These are phyloP conservation scores for Aspergillus amoenus DNA, from an alignment of 2,329 filamentous ascomycete genomes.

Conservation along the genomic window DNA sequence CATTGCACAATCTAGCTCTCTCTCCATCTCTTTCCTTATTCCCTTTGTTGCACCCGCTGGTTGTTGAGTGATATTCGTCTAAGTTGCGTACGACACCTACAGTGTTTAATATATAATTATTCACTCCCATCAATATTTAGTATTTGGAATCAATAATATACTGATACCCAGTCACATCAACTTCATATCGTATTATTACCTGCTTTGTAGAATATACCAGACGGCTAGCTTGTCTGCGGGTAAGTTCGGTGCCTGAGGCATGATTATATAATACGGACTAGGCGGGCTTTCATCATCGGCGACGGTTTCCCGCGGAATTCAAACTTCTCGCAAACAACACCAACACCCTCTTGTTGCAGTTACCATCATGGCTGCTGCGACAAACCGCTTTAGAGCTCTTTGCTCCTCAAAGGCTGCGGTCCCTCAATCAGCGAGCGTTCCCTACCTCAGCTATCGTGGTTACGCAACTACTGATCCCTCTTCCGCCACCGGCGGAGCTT, in stretches of 20 bases:
- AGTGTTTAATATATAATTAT: slow-evolving; percentile 19
- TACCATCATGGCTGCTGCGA: slow-evolving; percentile 34
- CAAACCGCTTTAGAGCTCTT: slow-evolving; percentile 32
- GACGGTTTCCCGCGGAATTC: slow-evolving; percentile 31
- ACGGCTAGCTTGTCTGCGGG: background rate
- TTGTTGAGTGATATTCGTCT: background rate
- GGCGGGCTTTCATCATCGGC: slow-evolving; percentile 1
- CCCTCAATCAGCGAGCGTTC: slow-evolving; percentile 16
- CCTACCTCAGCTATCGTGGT: slow-evolving; percentile 26
- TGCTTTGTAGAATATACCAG: background rate
- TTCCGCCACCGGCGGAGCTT: slow-evolving; percentile 40
- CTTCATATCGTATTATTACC: background rate
- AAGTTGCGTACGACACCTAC: background rate
- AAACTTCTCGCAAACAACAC: slow-evolving; percentile 8
- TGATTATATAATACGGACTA: slow-evolving; percentile 2
- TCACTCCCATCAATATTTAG: background rate
- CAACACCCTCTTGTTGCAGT: slow-evolving; percentile 13
- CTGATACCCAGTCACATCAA: slow-evolving; percentile 11
- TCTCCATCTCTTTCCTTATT: background rate
- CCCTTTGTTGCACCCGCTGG: background rate
- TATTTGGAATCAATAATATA: background rate
- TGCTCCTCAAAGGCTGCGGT: slow-evolving; percentile 24
- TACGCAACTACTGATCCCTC: slow-evolving; percentile 42
- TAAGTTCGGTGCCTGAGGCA: background rate
- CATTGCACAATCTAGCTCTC: background rate